Percentiles rank a stretch among this genome's conserved stretches.
Evolutionary conservation across 1,284 basidiomycete genomes (phyloP).

Genomic region (Apiotrichum montevideense): DNA sequence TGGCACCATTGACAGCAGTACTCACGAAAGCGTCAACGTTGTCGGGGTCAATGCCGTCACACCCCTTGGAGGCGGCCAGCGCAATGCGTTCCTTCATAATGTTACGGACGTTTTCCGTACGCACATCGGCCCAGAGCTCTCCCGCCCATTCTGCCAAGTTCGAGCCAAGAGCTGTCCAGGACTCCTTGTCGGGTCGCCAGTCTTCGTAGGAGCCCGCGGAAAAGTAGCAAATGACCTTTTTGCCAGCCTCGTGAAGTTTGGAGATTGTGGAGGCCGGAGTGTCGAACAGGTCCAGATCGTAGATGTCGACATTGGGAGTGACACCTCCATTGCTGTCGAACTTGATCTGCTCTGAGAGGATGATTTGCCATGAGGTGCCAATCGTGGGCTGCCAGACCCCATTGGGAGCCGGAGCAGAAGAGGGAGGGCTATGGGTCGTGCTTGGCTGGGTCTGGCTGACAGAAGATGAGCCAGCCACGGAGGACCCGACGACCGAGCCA

Average conservation of each 20-base stretch:
- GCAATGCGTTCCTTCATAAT: constrained; percentile 21
- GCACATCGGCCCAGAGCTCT: constrained; percentile 8
- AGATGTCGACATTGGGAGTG: constrained; percentile 3
- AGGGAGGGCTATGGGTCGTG: no score
- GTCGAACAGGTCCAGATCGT: constrained; percentile 12
- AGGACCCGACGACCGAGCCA: no score
- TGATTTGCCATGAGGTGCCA: constrained; percentile 7
- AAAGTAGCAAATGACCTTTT: constrained; percentile 45
- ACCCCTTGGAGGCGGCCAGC: constrained; percentile 33
- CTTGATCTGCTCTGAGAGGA: neutral
- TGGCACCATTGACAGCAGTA: neutral
- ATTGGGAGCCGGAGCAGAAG: no score
- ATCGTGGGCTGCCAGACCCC: neutral
- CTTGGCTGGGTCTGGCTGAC: no score
- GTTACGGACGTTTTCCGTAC: neutral
- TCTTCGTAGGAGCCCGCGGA: constrained; percentile 37
- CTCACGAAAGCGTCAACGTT: constrained; percentile 36
- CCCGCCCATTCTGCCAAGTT: constrained; percentile 6
- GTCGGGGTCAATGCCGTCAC: constrained; percentile 44
- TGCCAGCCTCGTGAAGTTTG: constrained; percentile 22
- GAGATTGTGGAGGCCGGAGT: constrained; percentile 1
- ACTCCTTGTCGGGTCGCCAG: constrained; percentile 5
- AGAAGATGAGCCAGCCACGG: no score
- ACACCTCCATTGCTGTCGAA: neutral
- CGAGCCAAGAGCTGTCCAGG: constrained; percentile 3